These are phyloP conservation scores for Pterulicium gracile DNA, from an alignment of 1,284 basidiomycete genomes.

Conservation along the genomic window DNA sequence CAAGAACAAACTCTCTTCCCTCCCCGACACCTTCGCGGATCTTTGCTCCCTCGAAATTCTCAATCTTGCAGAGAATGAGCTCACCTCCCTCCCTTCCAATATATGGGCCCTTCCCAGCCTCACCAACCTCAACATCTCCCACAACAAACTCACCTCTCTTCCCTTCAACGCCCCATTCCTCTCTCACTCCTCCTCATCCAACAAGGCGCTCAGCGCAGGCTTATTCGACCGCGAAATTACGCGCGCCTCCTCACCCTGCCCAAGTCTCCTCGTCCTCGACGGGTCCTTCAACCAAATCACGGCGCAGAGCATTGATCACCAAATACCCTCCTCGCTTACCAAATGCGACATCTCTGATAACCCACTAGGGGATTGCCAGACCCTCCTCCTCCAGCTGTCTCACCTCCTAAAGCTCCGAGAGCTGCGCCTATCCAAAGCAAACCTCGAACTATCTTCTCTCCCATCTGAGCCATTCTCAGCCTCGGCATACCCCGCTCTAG, in stretches of 20 bases:
- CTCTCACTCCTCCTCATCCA: conserved; percentile 16
- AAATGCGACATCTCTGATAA: conserved; percentile 45
- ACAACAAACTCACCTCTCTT: conserved; percentile 50
- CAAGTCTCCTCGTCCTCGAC: conserved; percentile 46
- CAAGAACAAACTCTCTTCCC: conserved; percentile 48
- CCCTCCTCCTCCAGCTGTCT: conserved; percentile 36
- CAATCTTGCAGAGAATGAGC: conserved; percentile 61
- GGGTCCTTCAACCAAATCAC: conserved; percentile 54
- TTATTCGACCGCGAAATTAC: conserved; percentile 54
- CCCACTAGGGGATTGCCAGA: conserved; percentile 27
- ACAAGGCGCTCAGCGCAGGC: conserved; percentile 27
- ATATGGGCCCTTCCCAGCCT: conserved; percentile 61
- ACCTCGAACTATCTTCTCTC: conserved; percentile 50
- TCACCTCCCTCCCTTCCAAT: conserved; percentile 48
- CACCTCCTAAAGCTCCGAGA: conserved; percentile 44
- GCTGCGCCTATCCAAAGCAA: conserved; percentile 41
- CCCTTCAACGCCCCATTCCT: conserved; percentile 52
- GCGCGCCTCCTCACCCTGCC: conserved; percentile 51
- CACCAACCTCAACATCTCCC: conserved; percentile 53
- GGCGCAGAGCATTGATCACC: conserved; percentile 40
- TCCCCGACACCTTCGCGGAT: conserved; percentile 58
- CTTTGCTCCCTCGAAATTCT: conserved; percentile 49
- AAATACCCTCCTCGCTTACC: conserved; percentile 34
- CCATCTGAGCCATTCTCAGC: conserved; percentile 29
- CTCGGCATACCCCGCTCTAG: conserved; percentile 36